These are phyloP conservation scores for Furcasterigmium furcatum DNA, from an alignment of 2,329 filamentous ascomycete genomes.

Conservation along the genomic window DNA sequence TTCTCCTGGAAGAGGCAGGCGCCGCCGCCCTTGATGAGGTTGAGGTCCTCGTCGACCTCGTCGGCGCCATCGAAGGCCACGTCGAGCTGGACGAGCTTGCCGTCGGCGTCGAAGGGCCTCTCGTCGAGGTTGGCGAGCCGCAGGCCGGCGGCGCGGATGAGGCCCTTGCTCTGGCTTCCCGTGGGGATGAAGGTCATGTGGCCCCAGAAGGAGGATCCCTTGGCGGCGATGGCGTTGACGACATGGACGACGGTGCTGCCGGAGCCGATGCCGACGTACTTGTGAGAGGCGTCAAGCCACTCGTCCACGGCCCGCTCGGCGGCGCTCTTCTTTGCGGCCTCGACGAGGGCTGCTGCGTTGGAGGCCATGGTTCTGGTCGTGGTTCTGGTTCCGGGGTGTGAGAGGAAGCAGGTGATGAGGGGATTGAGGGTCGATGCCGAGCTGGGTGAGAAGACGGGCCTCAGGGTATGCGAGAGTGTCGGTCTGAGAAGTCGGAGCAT, in stretches of 20 bases:
- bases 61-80: conserved; percentile 96
- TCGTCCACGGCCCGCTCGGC: conserved; percentile 72
- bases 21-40: conserved; percentile 96
- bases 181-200: conserved; percentile 87
- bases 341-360: conserved; percentile 44
- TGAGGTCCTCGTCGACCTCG: conserved; percentile 91
- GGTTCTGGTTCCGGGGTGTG: no score
- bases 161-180: conserved; percentile 83
- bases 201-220: conserved; percentile 49
- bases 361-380: conserved; percentile 29
- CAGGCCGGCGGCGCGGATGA: conserved; percentile 78
- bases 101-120: conserved; percentile 54
- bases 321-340: conserved; percentile 72
- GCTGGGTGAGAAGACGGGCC: conserved; percentile 11
- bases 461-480: background rate
- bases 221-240: conserved; percentile 72
- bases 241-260: conserved; percentile 82
- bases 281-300: conserved; percentile 61
- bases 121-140: conserved; percentile 75
- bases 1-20: conserved; percentile 99
- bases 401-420: background rate
- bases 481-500: background rate
- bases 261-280: conserved; percentile 74
- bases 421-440: background rate
- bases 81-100: conserved; percentile 59